Base-by-base conservation (phyloP, 2,329 filamentous ascomycete species). In the Aspergillus caelatus region DNA sequence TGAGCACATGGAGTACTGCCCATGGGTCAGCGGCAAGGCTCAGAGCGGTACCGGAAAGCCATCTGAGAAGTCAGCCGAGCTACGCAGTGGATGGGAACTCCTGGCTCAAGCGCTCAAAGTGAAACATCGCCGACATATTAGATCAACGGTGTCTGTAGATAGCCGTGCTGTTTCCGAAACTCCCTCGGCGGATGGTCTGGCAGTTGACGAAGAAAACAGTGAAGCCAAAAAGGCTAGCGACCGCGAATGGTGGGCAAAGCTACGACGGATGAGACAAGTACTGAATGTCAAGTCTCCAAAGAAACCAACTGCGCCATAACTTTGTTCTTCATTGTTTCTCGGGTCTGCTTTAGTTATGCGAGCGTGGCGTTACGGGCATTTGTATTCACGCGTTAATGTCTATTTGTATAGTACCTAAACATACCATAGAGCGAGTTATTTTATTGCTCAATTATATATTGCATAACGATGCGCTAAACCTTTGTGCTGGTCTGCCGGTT, bases 1-100 rank as follows among this genome's bases (percentile, higher is more conserved):
- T 6, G 90, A 94, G 75, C 92, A 95, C 76, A 87, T 92, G 65
- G 91, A 92, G 72, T 95, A 94, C 72, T 95, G 92, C 69, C 92
- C 92, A 0, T 95, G 92, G 92, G 84, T 89, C 63, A 92, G 88
- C 68, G 77, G 86, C 3, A 71, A 79, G 12, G 84, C 87, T 1
- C 91, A 94, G 74, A 87, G 84, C 61, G 80, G 74, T 65, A 74
- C 70, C 23, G 74, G 73, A 4, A 77, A 70, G 39, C 26, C 72
- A 16, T 68, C 68, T 46, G 71, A 76, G 58, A 76, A 73, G 62
- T 71, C 58, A 66, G 75, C 72, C 53, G 70, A 73, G 21, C 67
- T 78, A 23, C 75, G 77, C n/a, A 75, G 76, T 53, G 82, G 81
- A 21, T 84, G 82, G 82, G 74, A 83, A 64, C 67, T 79, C 8